These are phyloP conservation scores for Orbilia brochopaga DNA, from an alignment of 2,329 filamentous ascomycete species.

Conservation along the genomic window DNA sequence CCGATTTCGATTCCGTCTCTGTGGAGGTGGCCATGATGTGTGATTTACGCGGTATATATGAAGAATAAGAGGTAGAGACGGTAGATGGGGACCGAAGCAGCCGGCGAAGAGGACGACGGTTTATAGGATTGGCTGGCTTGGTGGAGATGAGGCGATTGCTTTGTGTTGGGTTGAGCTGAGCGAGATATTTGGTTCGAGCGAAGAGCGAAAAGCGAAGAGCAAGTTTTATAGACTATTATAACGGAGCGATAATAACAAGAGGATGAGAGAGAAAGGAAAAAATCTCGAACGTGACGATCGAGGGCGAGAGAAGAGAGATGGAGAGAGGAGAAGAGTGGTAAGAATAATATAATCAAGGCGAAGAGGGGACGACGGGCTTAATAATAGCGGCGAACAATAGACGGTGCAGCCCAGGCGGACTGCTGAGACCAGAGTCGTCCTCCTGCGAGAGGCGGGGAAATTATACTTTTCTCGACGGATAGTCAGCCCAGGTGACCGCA, in stretches of 20 bases:
- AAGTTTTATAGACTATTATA: no score
- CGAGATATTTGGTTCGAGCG: no score
- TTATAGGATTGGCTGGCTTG: no score
- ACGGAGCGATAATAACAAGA: no score
- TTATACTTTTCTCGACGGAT: constrained; percentile 27
- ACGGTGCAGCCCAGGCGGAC: no score
- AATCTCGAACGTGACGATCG: background rate
- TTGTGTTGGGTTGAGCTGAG: no score
- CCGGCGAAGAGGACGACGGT: no score
- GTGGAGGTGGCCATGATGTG: constrained; percentile 40
- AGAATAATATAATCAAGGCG: background rate
- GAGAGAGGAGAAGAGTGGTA: constrained; percentile 12
- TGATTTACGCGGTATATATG: background rate
- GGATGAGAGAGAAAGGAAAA: background rate
- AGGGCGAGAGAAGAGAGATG: constrained; percentile 4
- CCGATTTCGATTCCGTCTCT: constrained; percentile 41
- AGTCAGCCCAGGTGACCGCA: background rate
- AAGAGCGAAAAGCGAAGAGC: no score
- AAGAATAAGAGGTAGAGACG: background rate
- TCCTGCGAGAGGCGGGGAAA: constrained; percentile 3
- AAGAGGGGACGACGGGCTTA: constrained; percentile 11
- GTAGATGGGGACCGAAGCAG: background rate
- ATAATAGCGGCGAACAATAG: constrained; percentile 1
- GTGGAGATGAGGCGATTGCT: no score
- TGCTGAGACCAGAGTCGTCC: background rate